These are phyloP conservation scores for Parasitella parasitica DNA, from an alignment of 371 early-diverging fungal species.

Conservation along the genomic window DNA sequence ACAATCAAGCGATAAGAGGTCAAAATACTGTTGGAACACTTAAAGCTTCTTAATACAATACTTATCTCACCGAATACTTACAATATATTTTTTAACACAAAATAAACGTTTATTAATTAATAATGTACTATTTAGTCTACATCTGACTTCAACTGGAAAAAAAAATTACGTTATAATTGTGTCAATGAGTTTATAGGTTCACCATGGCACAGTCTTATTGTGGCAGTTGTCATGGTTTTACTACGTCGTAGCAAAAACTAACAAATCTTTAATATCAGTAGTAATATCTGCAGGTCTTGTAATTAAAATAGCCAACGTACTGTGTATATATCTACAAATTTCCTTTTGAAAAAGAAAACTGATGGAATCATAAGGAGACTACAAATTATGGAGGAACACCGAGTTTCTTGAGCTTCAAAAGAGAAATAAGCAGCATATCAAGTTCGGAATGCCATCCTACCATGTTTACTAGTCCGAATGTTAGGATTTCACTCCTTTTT, in stretches of 20 bases:
- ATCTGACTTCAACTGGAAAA: too few species aligned
- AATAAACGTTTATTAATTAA: too few species aligned
- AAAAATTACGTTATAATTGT: not conserved
- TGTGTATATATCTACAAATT: not conserved
- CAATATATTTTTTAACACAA: not conserved
- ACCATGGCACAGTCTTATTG: not conserved
- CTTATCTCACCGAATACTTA: not conserved
- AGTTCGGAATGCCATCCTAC: conserved; percentile 4
- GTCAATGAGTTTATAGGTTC: not conserved
- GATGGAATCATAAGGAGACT: not conserved
- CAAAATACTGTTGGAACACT: not conserved
- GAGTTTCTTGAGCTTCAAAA: not conserved
- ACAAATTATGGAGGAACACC: not conserved
- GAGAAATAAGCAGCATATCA: conserved; percentile 3
- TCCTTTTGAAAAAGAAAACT: not conserved
- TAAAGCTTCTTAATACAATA: not conserved
- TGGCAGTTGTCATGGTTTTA: not conserved
- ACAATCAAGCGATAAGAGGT: not conserved
- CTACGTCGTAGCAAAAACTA: not conserved
- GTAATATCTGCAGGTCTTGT: not conserved
- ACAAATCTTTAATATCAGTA: not conserved
- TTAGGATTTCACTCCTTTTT: not conserved
- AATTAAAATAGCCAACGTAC: not conserved
- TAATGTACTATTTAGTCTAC: too few species aligned
- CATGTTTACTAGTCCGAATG: conserved; percentile 1